Base-by-base conservation (phyloP, 2,329 filamentous ascomycete genomes). In the Aquanectria penicillioides region DNA sequence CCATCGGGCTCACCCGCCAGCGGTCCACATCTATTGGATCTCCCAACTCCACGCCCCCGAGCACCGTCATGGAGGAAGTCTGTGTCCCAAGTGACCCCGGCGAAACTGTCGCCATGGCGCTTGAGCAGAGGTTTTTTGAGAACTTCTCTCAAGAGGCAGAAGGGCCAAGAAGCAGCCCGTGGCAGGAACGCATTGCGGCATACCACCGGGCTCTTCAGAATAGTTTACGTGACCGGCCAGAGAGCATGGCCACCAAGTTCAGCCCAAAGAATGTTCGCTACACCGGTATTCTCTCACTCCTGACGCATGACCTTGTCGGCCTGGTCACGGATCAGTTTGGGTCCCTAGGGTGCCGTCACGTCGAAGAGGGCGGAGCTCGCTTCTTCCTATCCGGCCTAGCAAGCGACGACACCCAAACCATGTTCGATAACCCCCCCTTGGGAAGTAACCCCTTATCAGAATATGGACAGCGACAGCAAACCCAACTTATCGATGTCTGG, bases 401-500 rank as follows among this genome's bases (percentile, higher is more conserved):
- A 34, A 64, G 50, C 52, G 73, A 76, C 38, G 50, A 67, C 23
- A 68, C 68, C 3, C 63, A 62, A 33, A 65, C 63, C 54, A 75
- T 75, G 73, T 75, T 75, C 51, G 73, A 74, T 50, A 63, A 56
- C 13, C 40, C 50, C 22, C 29, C 64, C 7, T 48, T 59, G 2
- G 51, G 64, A 9, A 62, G 57, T 49, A 73, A 66, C 41, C 72
- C 73, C 17, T 54, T 75, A 5, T 63, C 65, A 22, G 70, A 70
- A 36, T 71, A 74, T 25, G 71, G 72, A 6, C 69, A 68, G 25
- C 60, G 73, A 26, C 73, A 75, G 28, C 69, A 72, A 49, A 74
- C 66, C 7, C 74, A 76, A 50, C 65, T 79, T 20, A 74, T 79
- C 37, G 77, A 79, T 46, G 71, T 79, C 20, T 79, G 77, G 77